A percentile compares a stretch with the other conserved stretches of the same genome.
phyloP scores from a whole-genome alignment of 2,329 filamentous ascomycete species.

The Leptographium lundbergii region DNA sequence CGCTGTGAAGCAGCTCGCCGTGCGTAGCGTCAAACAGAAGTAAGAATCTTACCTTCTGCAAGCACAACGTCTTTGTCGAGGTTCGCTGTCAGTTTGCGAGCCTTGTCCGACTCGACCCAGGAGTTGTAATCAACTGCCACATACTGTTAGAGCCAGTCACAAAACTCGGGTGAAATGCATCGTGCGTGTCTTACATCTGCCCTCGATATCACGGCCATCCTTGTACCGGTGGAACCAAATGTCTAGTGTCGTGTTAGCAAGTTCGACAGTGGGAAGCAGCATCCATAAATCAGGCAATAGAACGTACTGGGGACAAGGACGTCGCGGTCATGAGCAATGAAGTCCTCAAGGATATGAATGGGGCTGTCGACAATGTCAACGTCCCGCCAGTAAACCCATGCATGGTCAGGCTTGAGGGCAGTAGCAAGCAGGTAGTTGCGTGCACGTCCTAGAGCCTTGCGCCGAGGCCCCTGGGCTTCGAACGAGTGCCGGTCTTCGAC shows the following conservation, averaged over 20 bases:
- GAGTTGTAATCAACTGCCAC: slow-evolving; percentile 89
- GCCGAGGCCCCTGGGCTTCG: slow-evolving; percentile 74
- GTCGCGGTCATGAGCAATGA: slow-evolving; percentile 86
- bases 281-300: neutral
- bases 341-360: slow-evolving; percentile 79
- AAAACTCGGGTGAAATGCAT: slow-evolving; percentile 10
- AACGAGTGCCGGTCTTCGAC: slow-evolving; percentile 79
- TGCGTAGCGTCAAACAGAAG: slow-evolving; percentile 7
- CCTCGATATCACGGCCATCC: slow-evolving; percentile 76
- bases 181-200: slow-evolving; percentile 57
- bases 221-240: slow-evolving; percentile 93
- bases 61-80: slow-evolving; percentile 73
- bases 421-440: slow-evolving; percentile 82
- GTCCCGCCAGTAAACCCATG: slow-evolving; percentile 98
- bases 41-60: slow-evolving; percentile 56
- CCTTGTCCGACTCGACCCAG: slow-evolving; percentile 89
- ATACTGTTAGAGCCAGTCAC: slow-evolving; percentile 3
- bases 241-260: slow-evolving; percentile 39
- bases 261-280: neutral
- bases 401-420: slow-evolving; percentile 83
- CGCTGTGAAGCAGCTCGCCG: neutral
- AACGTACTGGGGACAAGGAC: slow-evolving; percentile 83
- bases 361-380: slow-evolving; percentile 93
- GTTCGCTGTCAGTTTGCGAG: slow-evolving; percentile 55
- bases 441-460: slow-evolving; percentile 80